These are phyloP conservation scores for Geotrichum macrosporum DNA, from an alignment of 1,139 yeast species.

Conservation along the genomic window DNA sequence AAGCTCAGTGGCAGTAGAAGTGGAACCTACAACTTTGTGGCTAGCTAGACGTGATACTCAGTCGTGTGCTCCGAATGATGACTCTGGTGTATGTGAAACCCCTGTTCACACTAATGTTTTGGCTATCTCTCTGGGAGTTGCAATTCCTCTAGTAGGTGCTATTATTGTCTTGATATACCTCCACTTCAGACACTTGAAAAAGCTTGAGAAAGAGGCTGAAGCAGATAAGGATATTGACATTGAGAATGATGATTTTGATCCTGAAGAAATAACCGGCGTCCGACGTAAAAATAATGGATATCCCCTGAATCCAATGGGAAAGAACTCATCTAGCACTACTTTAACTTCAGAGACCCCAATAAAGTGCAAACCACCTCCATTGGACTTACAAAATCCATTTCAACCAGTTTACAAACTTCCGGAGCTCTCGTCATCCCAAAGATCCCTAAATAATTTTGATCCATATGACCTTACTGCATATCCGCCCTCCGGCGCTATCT, in stretches of 20 bases:
- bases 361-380: slow-evolving; percentile 6
- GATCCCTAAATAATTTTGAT: slow-evolving; percentile 17
- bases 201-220: slow-evolving; percentile 38
- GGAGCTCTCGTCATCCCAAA: slow-evolving; percentile 15
- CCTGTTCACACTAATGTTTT: slow-evolving; percentile 32
- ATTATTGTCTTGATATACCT: slow-evolving; percentile 33
- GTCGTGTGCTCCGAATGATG: slow-evolving; percentile 24
- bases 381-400: slow-evolving; percentile 14
- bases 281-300: slow-evolving; percentile 19
- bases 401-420: slow-evolving; percentile 11
- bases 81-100: slow-evolving; percentile 30
- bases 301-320: not conserved
- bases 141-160: slow-evolving; percentile 39
- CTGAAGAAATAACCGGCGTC: slow-evolving; percentile 3
- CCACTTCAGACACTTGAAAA: slow-evolving; percentile 36
- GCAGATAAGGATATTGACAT: slow-evolving; percentile 36
- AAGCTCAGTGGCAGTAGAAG: not conserved
- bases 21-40: not conserved
- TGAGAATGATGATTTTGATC: slow-evolving; percentile 28
- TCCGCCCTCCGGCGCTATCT: slow-evolving; percentile 18
- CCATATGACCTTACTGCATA: slow-evolving; percentile 17
- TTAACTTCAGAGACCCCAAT: slow-evolving; percentile 12
- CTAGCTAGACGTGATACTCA: slow-evolving; percentile 3
- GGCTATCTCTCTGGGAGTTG: slow-evolving; percentile 41
- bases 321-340: slow-evolving; percentile 2